Evolutionary conservation across 306 rosid species (phyloP).

Genomic region (Dryas alaskensis): DNA sequence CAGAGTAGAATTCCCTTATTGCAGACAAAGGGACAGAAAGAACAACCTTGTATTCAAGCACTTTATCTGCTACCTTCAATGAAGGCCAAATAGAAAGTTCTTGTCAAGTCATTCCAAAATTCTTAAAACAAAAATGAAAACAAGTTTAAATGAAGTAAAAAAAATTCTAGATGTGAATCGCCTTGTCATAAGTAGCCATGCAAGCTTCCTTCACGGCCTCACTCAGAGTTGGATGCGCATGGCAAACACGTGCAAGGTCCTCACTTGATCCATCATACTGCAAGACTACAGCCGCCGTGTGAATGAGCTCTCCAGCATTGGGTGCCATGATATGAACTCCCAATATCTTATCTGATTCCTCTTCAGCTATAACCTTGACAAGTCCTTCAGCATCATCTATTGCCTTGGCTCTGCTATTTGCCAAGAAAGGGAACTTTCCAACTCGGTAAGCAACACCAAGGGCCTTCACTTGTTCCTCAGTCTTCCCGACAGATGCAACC

Average conservation of each 20-base stretch:
- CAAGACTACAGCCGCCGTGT: slow-evolving; percentile 85
- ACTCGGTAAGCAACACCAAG: slow-evolving; percentile 71
- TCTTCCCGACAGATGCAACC: slow-evolving; percentile 93
- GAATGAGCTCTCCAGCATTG: slow-evolving; percentile 97
- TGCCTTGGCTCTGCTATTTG: slow-evolving; percentile 99
- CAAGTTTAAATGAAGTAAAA: slow-evolving; percentile 24
- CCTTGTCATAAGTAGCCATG: slow-evolving; percentile 98
- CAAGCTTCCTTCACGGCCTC: slow-evolving; percentile 99
- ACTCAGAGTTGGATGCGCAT: slow-evolving; percentile 98
- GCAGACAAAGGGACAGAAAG: slow-evolving; percentile 18
- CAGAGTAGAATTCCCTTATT: slow-evolving; percentile 40
- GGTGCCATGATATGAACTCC: slow-evolving; percentile 98
- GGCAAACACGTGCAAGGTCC: slow-evolving; percentile 98
- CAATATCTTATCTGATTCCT: slow-evolving; percentile 92
- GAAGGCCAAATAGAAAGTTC: slow-evolving; percentile 38
- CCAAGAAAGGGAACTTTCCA: slow-evolving; percentile 92
- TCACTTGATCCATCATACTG: slow-evolving; percentile 91
- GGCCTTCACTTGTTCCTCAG: slow-evolving; percentile 94
- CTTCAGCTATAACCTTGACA: slow-evolving; percentile 87
- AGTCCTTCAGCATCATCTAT: slow-evolving; percentile 93
- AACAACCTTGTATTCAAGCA: slow-evolving; percentile 40
- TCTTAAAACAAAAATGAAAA: slow-evolving; percentile 45
- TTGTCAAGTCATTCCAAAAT: slow-evolving; percentile 45
- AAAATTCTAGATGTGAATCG: slow-evolving; percentile 78
- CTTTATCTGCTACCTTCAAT: slow-evolving; percentile 36